These are phyloP conservation scores for Lasiodiplodia hormozganensis DNA, from an alignment of 2,329 filamentous ascomycete genomes.

Conservation along the genomic window DNA sequence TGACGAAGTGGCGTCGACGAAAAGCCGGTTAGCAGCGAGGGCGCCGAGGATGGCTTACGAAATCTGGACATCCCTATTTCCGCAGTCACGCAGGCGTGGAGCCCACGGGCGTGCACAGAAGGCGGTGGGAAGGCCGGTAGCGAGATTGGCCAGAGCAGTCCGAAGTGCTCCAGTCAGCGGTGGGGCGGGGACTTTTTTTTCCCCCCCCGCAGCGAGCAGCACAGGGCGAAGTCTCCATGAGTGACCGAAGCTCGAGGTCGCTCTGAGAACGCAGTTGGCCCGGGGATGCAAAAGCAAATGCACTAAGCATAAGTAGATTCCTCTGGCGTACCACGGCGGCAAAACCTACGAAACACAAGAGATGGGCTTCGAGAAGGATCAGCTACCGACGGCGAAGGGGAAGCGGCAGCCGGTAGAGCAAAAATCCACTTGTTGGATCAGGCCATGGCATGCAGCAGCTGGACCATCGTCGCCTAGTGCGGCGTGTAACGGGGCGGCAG, in stretches of 20 bases:
- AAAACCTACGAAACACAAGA: conserved; percentile 1
- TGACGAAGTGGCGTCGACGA: conserved; percentile 24
- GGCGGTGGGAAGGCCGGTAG: conserved; percentile 5
- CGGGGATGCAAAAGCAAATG: conserved; percentile 1
- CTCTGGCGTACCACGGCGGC: conserved; percentile 20
- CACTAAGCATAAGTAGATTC: background rate
- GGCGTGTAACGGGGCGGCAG: conserved; percentile 20
- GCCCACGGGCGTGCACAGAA: background rate
- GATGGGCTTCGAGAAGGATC: conserved; percentile 1
- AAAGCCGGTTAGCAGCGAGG: conserved; percentile 8
- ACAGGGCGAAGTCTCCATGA: background rate
- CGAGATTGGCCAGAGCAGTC: conserved; percentile 5
- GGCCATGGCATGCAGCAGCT: conserved; percentile 14
- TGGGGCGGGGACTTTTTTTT: background rate
- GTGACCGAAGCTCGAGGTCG: background rate
- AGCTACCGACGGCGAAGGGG: conserved; percentile 5
- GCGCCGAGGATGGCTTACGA: conserved; percentile 10
- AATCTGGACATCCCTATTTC: conserved; percentile 8
- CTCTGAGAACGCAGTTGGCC: background rate
- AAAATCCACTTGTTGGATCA: conserved; percentile 12
- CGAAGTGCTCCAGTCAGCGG: conserved; percentile 4
- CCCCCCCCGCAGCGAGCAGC: background rate
- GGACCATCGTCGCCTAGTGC: conserved; percentile 4
- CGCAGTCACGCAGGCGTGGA: conserved; percentile 4
- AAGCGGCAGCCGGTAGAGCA: background rate